Base-by-base conservation (phyloP, 768 basidiomycete species). In the Gloeostereum incarnatum region DNA sequence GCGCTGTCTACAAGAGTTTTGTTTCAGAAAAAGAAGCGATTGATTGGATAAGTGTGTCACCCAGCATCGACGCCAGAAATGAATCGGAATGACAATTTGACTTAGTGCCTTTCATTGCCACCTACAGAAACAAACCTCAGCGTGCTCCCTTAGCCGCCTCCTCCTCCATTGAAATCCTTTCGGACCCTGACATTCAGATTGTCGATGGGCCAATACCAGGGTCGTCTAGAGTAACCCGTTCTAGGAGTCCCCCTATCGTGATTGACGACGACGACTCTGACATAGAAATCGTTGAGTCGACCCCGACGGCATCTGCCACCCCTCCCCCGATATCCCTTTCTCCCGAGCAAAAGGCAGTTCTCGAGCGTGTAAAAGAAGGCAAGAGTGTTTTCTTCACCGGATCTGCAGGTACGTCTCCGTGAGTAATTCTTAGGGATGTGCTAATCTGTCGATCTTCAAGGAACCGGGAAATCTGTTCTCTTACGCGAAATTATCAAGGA, bases 331-430 rank as follows among this genome's bases (percentile, higher is more conserved):
- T 73, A 13, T 17, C 39, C 4, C 58, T 82, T 9, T 79, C 78
- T 8, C 50, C 56, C 3, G 74, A 79, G 50, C 80, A 82, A 53
- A 52, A 47, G 33, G 35, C 38, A 3, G 69, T 81, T 5, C 52
- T 81, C 5, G 47, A 61, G 10, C 57, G 51, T 47, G 83, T 90
- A 5, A 67, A 73, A 31, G 59, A 59, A 7, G 76, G 78, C 3
- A 58, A 71, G 45, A 88, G 63, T 49, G 75, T 90, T 6, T 91
- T 91, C 58, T 91, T 91, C 54, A 90, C 88, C 0, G 89, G 89
- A 2, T 81, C 83, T 13, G 89, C 89, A 37, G 87, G 86, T 79
- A 36, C 20, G 54, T 56, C 13, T 11, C 41, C 21, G 20, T 25
- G 8, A 19, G 25, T 13, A 19, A 22, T 25, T 30, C 26, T 23